These are phyloP conservation scores for Aspergillus unguis DNA, from an alignment of 2,329 filamentous ascomycete species.

Conservation along the genomic window DNA sequence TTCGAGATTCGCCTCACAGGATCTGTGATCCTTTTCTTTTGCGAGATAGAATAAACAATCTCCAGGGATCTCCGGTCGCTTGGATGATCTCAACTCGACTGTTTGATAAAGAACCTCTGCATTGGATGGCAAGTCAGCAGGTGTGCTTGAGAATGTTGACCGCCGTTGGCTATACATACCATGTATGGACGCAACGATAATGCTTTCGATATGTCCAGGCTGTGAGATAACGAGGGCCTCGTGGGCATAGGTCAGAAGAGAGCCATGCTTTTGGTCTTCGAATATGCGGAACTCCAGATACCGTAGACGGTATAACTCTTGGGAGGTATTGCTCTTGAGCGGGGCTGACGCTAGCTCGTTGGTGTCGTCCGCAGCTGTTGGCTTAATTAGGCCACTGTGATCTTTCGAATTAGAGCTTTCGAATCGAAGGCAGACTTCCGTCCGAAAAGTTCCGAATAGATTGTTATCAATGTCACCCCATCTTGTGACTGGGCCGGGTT, in stretches of 20 bases:
- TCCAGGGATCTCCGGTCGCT: neutral
- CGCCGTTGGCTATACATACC: neutral
- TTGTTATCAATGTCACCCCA: neutral
- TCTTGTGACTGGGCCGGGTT: neutral
- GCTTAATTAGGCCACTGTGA: neutral
- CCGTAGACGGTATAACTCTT: neutral
- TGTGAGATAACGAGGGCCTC: constrained; percentile 1
- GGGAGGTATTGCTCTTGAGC: neutral
- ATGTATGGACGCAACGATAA: constrained; percentile 2
- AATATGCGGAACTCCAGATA: constrained; percentile 3
- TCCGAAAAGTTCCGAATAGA: neutral
- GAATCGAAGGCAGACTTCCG: neutral
- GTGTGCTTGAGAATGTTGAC: neutral
- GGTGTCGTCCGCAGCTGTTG: neutral
- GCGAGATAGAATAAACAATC: constrained; percentile 7
- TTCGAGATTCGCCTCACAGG: constrained; percentile 6
- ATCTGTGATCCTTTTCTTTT: neutral
- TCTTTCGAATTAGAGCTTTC: neutral
- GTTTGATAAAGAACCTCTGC: constrained; percentile 4
- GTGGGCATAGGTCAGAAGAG: constrained; percentile 1
- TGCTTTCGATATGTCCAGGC: neutral
- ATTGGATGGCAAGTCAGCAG: neutral
- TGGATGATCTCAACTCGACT: neutral
- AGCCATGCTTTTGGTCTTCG: neutral
- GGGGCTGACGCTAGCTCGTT: neutral